phyloP scores from a whole-genome alignment of 345 rosid species.

The Populus deltoides region DNA sequence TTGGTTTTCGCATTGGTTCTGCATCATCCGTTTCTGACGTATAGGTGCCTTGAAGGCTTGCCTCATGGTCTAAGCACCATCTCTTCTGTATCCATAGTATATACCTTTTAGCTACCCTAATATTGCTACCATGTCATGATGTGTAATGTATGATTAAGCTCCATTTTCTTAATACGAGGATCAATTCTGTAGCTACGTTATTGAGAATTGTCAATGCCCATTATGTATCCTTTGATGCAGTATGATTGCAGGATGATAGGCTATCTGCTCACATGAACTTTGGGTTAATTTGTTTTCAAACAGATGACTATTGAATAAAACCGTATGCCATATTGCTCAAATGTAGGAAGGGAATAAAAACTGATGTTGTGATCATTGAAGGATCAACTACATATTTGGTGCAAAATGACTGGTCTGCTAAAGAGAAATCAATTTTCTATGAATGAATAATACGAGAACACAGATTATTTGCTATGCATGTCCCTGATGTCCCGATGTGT shows the following conservation, averaged over 20 bases:
- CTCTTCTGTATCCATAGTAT: slow-evolving; percentile 5
- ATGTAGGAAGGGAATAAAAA: neutral
- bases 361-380: neutral
- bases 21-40: slow-evolving; percentile 55
- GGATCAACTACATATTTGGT: neutral
- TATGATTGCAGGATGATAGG: neutral
- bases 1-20: slow-evolving; percentile 68
- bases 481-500: too few relatives aligned
- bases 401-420: neutral
- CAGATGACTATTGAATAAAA: neutral
- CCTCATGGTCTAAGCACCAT: neutral
- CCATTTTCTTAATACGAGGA: neutral
- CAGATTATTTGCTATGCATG: neutral
- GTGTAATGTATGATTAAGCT: neutral
- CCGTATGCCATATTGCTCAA: neutral
- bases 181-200: neutral
- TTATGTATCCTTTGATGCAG: neutral
- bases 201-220: neutral
- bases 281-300: neutral
- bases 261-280: neutral
- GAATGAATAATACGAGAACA: neutral
- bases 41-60: slow-evolving; percentile 25
- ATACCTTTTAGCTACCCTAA: neutral
- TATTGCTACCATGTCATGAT: neutral
- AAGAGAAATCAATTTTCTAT: neutral